A percentile compares a stretch with the other conserved stretches of the same genome.
These are phyloP conservation scores for Diddensiella santjacobensis DNA, from an alignment of 805 yeast genomes.

Conservation along the genomic window DNA sequence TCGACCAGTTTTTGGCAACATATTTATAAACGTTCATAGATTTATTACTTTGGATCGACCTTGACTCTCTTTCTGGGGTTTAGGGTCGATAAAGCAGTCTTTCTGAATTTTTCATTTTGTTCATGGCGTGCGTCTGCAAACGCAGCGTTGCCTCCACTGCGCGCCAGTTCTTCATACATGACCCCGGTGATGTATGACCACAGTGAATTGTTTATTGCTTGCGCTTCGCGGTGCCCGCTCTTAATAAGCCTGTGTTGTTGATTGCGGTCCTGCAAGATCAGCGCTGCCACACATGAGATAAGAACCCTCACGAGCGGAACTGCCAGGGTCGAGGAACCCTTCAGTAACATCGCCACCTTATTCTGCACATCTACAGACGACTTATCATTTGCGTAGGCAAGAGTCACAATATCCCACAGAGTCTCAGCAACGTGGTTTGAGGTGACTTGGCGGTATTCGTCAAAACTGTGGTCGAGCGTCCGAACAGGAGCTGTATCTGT, in stretches of 20 bases:
- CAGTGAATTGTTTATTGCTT: neutral
- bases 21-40: neutral
- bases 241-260: neutral
- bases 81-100: neutral
- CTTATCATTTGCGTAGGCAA: neutral
- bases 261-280: neutral
- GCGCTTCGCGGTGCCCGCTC: slow-evolving; percentile 2
- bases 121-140: neutral
- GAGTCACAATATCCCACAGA: neutral
- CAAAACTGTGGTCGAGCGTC: neutral
- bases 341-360: neutral
- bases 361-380: neutral
- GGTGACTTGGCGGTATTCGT: neutral
- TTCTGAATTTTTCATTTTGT: neutral
- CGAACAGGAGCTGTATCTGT: neutral
- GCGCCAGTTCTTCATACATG: neutral
- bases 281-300: neutral
- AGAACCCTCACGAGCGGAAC: neutral
- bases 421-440: neutral
- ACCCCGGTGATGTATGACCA: slow-evolving; percentile 3
- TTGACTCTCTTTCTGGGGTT: neutral
- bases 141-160: neutral
- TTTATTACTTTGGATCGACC: neutral
- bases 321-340: neutral
- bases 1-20: neutral